Evolutionary conservation across 2,329 filamentous ascomycete genomes (phyloP), one percentile per base, ranked within the genome.

Genomic region (Davidsoniella virescens): DNA sequence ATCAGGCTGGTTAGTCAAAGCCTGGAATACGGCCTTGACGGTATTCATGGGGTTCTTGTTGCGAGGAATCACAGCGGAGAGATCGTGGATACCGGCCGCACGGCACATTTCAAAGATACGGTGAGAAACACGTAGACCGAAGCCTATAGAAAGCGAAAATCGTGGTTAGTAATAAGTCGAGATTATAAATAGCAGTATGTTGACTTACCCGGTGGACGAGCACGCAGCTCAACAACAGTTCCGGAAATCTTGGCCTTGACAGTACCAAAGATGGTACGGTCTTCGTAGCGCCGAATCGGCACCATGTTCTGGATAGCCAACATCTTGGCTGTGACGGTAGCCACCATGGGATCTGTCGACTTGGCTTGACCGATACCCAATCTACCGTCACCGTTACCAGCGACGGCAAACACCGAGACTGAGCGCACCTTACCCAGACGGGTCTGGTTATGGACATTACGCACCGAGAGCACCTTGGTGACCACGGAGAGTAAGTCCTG

Each of bases 1-100:
- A 61, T 94, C 73, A 54, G 78, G 78, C 70, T 98, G 92, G 69
- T 72, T 83, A 64, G 78, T 76, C 55, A 98, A 71, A 4, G 88
- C 90, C 64, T 90, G 65, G 66, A 84, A 85, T 39, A 87, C 76
- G 12, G 92, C 92, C 70, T 95, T 95, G 67, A 94, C 84, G 16
- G 88, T 86, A 71, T 98, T 98, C 87, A 96, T 94, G 58, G 87
- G 87, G 72, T 94, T 96, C 60, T 88, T 78, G 55, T 86, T 86
- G 43, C 90, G 82, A 37, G 82, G 80, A 55, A 94, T 88, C 57
- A 76, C 76, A 45, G 86, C 88, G 14, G 87, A 76, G 33, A 98
- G 76, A 64, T 98, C 92, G 56, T 82, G 73, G 60, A 98, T 87
- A 56, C 92, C 92, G 39, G 80, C 84, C 45, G 81, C 80, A 56